Evolutionary conservation across 106 monocot genomes (phyloP), one percentile per base, ranked within the genome.

Genomic region (Phalaenopsis equestris): DNA sequence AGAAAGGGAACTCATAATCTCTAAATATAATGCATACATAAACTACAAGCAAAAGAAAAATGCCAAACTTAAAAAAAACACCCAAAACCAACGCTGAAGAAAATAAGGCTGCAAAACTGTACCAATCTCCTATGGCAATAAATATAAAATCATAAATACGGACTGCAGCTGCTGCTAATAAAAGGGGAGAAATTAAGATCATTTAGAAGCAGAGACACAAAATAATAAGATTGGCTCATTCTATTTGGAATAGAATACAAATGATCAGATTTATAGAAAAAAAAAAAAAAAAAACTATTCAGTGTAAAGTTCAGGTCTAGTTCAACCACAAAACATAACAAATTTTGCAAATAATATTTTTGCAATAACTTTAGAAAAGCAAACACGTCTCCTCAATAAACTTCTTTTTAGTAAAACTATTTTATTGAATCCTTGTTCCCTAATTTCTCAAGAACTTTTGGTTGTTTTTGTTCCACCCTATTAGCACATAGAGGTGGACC

Each of bases 31-130:
- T 14, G 12, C 52, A 52, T 14, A 52, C 52, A 52, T 12, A 52
- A 12, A 6, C 43, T 45, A 45, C 1, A 45, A 84, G 12, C 14
- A 70, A 81, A 87, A 46, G 24, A 64, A 81, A 30, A 77, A 81
- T 5, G 21, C 9, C 17, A 72, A 74, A 74, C 74, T 19, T 72
- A 1, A 74, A 43, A 74, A 74, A 30, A 30, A 30, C 0, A 30
- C 3, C 2, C 37, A 45, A 30, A 70, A 30, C 30, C 70, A 36
- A 12, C 12, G n/a, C 10, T 38, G n/a, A 70, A 19, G 45, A 74
- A 1, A 19, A 42, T 30, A 30, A 30, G 73, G 14, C 42, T 18
- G n/a, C 74, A 70, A 65, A 65, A 70, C 36, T 14, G 38, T 39
- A 14, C 70, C 11, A 38, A 70, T 14, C 11, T 41, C 16, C 14